Evolutionary conservation across 169 alveolate species (phyloP).

Genomic region (Plasmodium coatneyi): DNA sequence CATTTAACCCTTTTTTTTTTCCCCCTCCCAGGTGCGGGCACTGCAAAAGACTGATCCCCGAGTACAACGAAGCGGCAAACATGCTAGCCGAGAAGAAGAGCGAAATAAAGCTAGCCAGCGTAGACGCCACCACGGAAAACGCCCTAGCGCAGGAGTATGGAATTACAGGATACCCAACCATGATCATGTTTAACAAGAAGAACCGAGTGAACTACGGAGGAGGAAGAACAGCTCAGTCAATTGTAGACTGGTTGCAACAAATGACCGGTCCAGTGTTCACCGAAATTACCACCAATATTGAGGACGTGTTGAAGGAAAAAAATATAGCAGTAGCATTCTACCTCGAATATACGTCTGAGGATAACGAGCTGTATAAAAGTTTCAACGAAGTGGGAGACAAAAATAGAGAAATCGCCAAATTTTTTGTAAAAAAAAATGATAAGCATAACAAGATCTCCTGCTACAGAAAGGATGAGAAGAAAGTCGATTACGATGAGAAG

Average conservation of each 20-base stretch:
- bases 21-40: slow-evolving; percentile 86
- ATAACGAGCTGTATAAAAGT: slow-evolving; percentile 73
- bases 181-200: slow-evolving; percentile 89
- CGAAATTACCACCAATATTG: slow-evolving; percentile 73
- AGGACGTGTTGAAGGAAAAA: slow-evolving; percentile 27
- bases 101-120: slow-evolving; percentile 89
- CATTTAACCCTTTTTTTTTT: not conserved
- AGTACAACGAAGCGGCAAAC: slow-evolving; percentile 93
- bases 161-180: slow-evolving; percentile 93
- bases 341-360: slow-evolving; percentile 61
- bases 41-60: slow-evolving; percentile 95
- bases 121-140: slow-evolving; percentile 90
- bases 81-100: slow-evolving; percentile 84
- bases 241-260: slow-evolving; percentile 81
- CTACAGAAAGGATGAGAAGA: slow-evolving; percentile 71
- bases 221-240: slow-evolving; percentile 79
- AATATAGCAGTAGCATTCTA: slow-evolving; percentile 74
- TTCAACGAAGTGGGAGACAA: slow-evolving; percentile 80
- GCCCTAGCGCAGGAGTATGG: slow-evolving; percentile 88
- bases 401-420: slow-evolving; percentile 79
- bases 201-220: slow-evolving; percentile 80
- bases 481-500: slow-evolving; percentile 69
- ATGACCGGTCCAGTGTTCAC: slow-evolving; percentile 79
- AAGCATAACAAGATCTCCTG: slow-evolving; percentile 64
- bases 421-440: slow-evolving; percentile 75